Base-by-base conservation (phyloP, 805 yeast species). In the Debaryomyces tyrocola region DNA sequence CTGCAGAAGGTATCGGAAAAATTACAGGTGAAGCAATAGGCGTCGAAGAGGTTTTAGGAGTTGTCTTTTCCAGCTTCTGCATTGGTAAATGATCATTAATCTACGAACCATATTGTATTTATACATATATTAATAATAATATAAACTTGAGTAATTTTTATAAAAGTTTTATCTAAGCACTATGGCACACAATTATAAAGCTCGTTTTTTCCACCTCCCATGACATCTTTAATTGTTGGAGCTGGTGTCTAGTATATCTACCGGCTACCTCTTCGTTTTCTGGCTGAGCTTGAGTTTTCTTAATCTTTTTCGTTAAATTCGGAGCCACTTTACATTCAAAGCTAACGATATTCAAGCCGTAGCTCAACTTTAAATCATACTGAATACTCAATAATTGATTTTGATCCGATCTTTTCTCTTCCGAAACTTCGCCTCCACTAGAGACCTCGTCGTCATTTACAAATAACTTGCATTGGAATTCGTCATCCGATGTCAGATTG, bases 1-100 rank as follows among this genome's bases (percentile, higher is more conserved):
- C 96, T 0, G 82, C 85, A 15, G 90, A 85, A 11, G 97, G 97
- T 0, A 86, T 94, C 33, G 97, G 97, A 0, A 87, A 84, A 58
- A 87, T 94, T 20, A 91, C 97, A 0, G 99, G 98, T 1, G 87
- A 87, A 34, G 79, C 89, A 0, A 82, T 92, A 11, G 96, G 96
- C 0, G 77, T 91, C 0, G 97, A 94, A 55, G 98, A 94, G 59
- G 83, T 94, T 0, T 70, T 94, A 4, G 97, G 94, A 0, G 92
- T 88, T 1, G 94, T 94, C 0, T 94, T 94, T 60, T 84, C 96
- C 2, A 86, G 83, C 50, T 94, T 94, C 62, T 94, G 99, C 64
- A 90, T 94, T 18, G 99, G 99, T 0, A 92, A 92, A 64, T 92
- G 69, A 53, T 31, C 20, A 24, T 24, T 17, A 14, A 34, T 24